Evolutionary conservation across 495 filamentous ascomycete species (phyloP).

Genomic region (Astrothelium subdiscretum): DNA sequence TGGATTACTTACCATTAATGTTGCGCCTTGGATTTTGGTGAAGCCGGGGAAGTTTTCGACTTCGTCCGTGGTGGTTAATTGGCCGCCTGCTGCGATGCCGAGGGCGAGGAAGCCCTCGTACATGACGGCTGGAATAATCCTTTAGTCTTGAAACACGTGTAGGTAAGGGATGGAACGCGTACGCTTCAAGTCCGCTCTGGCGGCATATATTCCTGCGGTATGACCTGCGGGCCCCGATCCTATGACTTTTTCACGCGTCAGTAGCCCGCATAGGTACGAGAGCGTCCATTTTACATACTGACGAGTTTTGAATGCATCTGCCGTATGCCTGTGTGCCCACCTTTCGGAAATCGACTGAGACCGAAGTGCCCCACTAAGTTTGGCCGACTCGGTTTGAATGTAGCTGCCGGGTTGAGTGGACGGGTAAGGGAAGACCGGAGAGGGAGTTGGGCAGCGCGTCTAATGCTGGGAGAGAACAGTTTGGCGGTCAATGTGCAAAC

Average conservation of each 20-base stretch:
- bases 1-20: constrained; percentile 61
- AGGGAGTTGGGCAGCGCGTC: constrained; percentile 43
- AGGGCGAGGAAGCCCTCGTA: constrained; percentile 98
- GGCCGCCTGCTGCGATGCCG: constrained; percentile 88
- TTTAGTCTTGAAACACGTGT: constrained; percentile 5
- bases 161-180: constrained; percentile 7
- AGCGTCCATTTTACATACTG: constrained; percentile 18
- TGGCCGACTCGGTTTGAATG: constrained; percentile 44
- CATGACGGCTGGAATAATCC: constrained; percentile 50
- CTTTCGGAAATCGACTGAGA: constrained; percentile 24
- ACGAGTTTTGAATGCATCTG: constrained; percentile 32
- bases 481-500: constrained; percentile 36
- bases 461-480: constrained; percentile 76
- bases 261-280: not conserved
- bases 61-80: constrained; percentile 95
- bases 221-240: constrained; percentile 90
- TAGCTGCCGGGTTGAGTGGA: constrained; percentile 52
- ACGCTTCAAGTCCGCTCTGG: constrained; percentile 80
- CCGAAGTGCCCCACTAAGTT: constrained; percentile 26
- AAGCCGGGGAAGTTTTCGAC: constrained; percentile 98
- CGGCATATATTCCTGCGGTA: constrained; percentile 91
- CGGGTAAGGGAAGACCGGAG: constrained; percentile 50
- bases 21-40: constrained; percentile 68
- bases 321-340: constrained; percentile 13
- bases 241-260: constrained; percentile 21